Evolutionary conservation across 352 stramenopile species (phyloP).

Genomic region (Blastocystis hominis): DNA sequence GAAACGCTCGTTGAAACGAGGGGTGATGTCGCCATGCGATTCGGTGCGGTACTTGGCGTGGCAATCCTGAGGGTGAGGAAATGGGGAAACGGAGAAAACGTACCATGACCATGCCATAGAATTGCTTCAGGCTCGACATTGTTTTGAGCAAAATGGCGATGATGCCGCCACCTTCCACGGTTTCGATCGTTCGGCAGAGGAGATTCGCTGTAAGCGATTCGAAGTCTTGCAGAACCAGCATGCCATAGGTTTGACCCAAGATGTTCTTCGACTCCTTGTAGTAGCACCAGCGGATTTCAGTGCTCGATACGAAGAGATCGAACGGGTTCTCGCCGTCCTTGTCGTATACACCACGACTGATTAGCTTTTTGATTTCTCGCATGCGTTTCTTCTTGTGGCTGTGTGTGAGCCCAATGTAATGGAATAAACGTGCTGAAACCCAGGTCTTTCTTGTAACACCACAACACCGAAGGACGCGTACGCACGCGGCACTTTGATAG

Average conservation of each 20-base stretch:
- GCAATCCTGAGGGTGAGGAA: conserved; percentile 68
- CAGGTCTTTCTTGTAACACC: conserved; percentile 99
- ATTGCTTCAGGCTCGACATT: conserved; percentile 92
- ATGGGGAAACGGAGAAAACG: conserved; percentile 66
- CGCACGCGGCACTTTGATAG: conserved; percentile 85
- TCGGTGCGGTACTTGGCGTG: conserved; percentile 79
- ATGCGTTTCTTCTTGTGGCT: conserved; percentile 77
- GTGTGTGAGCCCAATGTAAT: not conserved
- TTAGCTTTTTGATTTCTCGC: conserved; percentile 85
- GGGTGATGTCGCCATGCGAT: conserved; percentile 83
- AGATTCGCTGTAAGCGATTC: conserved; percentile 96
- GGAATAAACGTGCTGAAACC: conserved; percentile 87
- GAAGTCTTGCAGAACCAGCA: conserved; percentile 95
- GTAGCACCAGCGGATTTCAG: conserved; percentile 97
- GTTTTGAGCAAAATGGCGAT: conserved; percentile 90
- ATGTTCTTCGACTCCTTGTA: conserved; percentile 99
- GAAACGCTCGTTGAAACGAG: conserved; percentile 98
- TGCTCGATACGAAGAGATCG: conserved; percentile 95
- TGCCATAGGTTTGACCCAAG: conserved; percentile 90
- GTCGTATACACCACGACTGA: conserved; percentile 82
- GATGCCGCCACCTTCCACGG: conserved; percentile 88
- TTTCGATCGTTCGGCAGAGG: conserved; percentile 96
- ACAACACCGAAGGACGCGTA: conserved; percentile 86
- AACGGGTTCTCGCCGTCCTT: conserved; percentile 85
- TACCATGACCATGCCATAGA: conserved; percentile 96